Evolutionary conservation across 176 grass and related monocot genomes (phyloP).

Genomic region (Triticum urartu): DNA sequence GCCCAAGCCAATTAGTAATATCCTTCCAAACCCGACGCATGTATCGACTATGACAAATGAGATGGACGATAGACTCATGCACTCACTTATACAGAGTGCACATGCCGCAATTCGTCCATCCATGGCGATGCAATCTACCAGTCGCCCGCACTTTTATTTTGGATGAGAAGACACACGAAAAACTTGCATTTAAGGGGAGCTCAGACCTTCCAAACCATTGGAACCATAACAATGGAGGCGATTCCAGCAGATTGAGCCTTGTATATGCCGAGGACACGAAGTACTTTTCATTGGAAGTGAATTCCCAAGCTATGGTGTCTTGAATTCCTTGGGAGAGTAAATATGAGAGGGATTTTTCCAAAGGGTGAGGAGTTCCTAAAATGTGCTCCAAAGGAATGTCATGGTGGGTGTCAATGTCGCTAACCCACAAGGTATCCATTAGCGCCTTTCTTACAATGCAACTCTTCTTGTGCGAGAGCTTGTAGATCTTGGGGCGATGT

Average conservation of each 20-base stretch:
- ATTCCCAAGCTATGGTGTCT: too few relatives aligned
- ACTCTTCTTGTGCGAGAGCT: too few relatives aligned
- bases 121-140: not conserved
- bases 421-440: too few relatives aligned
- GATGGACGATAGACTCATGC: not conserved
- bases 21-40: not conserved
- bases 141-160: not conserved
- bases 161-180: not conserved
- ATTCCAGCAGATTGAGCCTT: not conserved
- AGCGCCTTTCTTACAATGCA: too few relatives aligned
- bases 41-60: not conserved
- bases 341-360: too few relatives aligned
- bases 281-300: not conserved
- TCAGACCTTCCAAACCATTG: not conserved
- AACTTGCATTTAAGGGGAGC: not conserved
- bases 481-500: too few relatives aligned
- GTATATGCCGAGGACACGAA: not conserved
- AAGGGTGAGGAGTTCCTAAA: too few relatives aligned
- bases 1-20: not conserved
- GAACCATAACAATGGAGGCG: not conserved
- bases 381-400: too few relatives aligned
- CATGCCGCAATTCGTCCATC: not conserved
- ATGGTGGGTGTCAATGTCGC: too few relatives aligned
- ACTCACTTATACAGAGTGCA: not conserved
- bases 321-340: too few relatives aligned